A percentile compares a stretch with the other conserved stretches of the same genome.
phyloP scores from a whole-genome alignment of 331 rosid species.

The Saraca asoca region DNA sequence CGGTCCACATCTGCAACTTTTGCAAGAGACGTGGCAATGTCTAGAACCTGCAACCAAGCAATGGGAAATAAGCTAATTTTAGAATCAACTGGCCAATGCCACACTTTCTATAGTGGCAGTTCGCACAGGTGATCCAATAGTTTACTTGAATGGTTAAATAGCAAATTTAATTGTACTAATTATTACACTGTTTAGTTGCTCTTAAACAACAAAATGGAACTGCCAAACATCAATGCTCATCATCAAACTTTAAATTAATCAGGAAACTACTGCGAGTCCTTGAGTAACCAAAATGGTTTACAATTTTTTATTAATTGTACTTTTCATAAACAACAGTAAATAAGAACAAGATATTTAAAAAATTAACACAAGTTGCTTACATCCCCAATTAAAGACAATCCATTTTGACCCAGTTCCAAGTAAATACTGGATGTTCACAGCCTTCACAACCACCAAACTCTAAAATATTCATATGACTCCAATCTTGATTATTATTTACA shows the following conservation, averaged over 20 bases:
- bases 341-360: not conserved
- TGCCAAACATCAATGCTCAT: not conserved
- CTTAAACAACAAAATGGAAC: slow-evolving; percentile 19
- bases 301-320: not conserved
- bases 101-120: not conserved
- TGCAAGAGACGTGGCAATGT: slow-evolving; percentile 86
- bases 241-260: not conserved
- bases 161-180: not conserved
- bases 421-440: no score
- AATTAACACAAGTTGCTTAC: not conserved
- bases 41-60: slow-evolving; percentile 61
- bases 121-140: not conserved
- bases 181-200: slow-evolving; percentile 14
- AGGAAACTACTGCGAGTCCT: not conserved
- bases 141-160: not conserved
- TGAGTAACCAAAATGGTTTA: not conserved
- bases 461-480: no score
- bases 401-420: not conserved
- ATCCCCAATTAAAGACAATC: not conserved
- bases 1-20: slow-evolving; percentile 93
- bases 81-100: slow-evolving; percentile 20
- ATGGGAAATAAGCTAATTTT: slow-evolving; percentile 17
- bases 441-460: no score
- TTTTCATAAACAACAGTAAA: no score
- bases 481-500: no score